A percentile compares a stretch with the other conserved stretches of the same genome.
Conservation (phyloP, 1,284 basidiomycete genomes). For the Ganoderma resinaceum region DNA sequence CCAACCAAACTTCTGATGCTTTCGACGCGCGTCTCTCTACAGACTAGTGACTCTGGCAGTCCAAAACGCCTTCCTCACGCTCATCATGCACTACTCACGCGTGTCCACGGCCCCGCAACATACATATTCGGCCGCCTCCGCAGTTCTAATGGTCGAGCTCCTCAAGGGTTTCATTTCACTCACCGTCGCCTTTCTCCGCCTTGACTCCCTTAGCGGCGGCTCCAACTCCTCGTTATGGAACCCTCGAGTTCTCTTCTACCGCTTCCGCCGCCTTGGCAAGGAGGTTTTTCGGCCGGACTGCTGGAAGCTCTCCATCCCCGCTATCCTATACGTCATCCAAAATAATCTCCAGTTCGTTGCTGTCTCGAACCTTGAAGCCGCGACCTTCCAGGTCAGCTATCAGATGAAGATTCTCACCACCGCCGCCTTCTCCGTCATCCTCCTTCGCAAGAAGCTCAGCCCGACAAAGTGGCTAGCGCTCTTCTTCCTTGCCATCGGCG, state of each 20-base stretch:
- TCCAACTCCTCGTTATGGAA: conserved; percentile 40
- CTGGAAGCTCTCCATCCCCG: conserved; percentile 95
- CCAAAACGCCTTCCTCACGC: conserved; percentile 89
- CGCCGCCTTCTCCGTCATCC: conserved; percentile 87
- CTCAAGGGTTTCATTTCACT: conserved; percentile 91
- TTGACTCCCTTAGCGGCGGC: conserved; percentile 39
- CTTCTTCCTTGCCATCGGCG: conserved; percentile 85
- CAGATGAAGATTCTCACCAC: conserved; percentile 98
- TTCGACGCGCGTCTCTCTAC: conserved; percentile 8
- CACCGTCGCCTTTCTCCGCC: conserved; percentile 58
- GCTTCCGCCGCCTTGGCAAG: conserved; percentile 50
- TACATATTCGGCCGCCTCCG: conserved; percentile 89
- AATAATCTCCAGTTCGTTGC: conserved; percentile 97
- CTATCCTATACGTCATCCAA: conserved; percentile 93
- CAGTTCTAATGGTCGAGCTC: conserved; percentile 93
- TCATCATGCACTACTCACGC: conserved; percentile 96
- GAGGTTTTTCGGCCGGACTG: conserved; percentile 75
- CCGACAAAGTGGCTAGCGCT: conserved; percentile 86
- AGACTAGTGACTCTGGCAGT: conserved; percentile 92
- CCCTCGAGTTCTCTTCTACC: conserved; percentile 46
- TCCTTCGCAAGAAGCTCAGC: conserved; percentile 80
- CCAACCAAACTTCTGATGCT: conserved; percentile 6
- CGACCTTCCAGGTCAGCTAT: conserved; percentile 92
- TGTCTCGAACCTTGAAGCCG: conserved; percentile 88
- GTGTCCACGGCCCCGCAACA: conserved; percentile 79